Evolutionary conservation across 768 basidiomycete genomes (phyloP).

Genomic region (Cystofilobasidium macerans): DNA sequence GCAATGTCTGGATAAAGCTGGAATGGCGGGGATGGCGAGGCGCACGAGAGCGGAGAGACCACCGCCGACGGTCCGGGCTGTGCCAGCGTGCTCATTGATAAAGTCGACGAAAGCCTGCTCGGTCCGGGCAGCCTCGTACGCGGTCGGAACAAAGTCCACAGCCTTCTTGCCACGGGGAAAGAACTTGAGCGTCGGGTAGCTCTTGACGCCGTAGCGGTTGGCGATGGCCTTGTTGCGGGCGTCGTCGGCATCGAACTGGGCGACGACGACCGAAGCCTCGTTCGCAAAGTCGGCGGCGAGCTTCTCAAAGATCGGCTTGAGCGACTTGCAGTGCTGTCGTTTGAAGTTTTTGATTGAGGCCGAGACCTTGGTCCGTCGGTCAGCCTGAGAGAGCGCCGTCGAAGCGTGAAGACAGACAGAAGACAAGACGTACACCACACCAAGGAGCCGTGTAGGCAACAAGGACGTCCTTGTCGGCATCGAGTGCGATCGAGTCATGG

Average conservation of each 20-base stretch:
- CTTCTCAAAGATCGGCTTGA: slow-evolving; percentile 79
- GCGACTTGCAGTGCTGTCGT: slow-evolving; percentile 63
- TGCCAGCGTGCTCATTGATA: slow-evolving; percentile 49
- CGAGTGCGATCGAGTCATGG: slow-evolving; percentile 63
- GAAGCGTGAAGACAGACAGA: background rate
- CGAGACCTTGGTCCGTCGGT: background rate
- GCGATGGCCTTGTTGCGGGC: slow-evolving; percentile 63
- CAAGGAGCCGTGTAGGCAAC: slow-evolving; percentile 50
- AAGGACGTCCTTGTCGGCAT: slow-evolving; percentile 65
- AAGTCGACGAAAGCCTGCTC: slow-evolving; percentile 37
- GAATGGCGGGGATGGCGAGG: too few species aligned
- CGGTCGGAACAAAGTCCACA: slow-evolving; percentile 52
- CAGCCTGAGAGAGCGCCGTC: slow-evolving; percentile 55
- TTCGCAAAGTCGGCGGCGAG: slow-evolving; percentile 66
- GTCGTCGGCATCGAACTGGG: slow-evolving; percentile 83
- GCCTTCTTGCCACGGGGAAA: slow-evolving; percentile 43
- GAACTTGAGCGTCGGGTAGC: slow-evolving; percentile 81
- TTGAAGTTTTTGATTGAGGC: background rate
- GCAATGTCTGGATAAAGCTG: too few species aligned
- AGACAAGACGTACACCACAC: slow-evolving; percentile 11
- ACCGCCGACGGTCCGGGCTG: slow-evolving; percentile 62
- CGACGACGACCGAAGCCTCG: slow-evolving; percentile 72
- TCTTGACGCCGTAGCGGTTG: slow-evolving; percentile 56
- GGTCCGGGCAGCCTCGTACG: slow-evolving; percentile 43
- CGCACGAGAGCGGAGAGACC: slow-evolving; percentile 51